These are phyloP conservation scores for Lipomyces sp. DNA, from an alignment of 805 yeast species.

Conservation along the genomic window DNA sequence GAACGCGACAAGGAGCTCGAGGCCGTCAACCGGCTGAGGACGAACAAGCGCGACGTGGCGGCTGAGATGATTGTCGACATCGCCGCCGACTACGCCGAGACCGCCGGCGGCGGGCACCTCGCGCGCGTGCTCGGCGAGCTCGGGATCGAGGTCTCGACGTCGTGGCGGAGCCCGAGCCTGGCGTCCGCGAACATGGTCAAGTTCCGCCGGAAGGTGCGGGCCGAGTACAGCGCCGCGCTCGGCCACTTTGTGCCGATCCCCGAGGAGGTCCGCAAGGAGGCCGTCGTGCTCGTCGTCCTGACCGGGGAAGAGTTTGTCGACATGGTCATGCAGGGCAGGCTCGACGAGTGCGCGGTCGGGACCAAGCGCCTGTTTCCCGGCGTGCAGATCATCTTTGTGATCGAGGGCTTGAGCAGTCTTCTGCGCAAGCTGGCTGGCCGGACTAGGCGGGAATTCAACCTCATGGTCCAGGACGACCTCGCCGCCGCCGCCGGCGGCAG, in stretches of 20 bases:
- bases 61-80: conserved; percentile 29
- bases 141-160: conserved; percentile 5
- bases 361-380: conserved; percentile 7
- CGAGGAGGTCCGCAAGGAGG: conserved; percentile 22
- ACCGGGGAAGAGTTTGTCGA: conserved; percentile 18
- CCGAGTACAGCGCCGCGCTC: conserved; percentile 14
- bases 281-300: conserved; percentile 8
- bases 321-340: conserved; percentile 1
- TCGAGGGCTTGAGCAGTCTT: conserved; percentile 21
- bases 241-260: conserved; percentile 26
- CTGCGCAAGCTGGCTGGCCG: conserved; percentile 4
- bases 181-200: conserved; percentile 16
- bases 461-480: conserved; percentile 19
- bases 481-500: not conserved
- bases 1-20: conserved; percentile 17
- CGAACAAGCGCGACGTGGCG: conserved; percentile 11
- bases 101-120: conserved; percentile 14
- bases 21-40: conserved; percentile 17
- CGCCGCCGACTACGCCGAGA: conserved; percentile 13
- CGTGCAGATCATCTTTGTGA: conserved; percentile 15
- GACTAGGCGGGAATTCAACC: conserved; percentile 16
- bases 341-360: not conserved
- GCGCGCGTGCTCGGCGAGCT: not conserved
- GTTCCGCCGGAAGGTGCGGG: conserved; percentile 26
- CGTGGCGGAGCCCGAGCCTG: conserved; percentile 18